These are phyloP conservation scores for Claviceps spartinae DNA, from an alignment of 2,329 filamentous ascomycete species.

Conservation along the genomic window DNA sequence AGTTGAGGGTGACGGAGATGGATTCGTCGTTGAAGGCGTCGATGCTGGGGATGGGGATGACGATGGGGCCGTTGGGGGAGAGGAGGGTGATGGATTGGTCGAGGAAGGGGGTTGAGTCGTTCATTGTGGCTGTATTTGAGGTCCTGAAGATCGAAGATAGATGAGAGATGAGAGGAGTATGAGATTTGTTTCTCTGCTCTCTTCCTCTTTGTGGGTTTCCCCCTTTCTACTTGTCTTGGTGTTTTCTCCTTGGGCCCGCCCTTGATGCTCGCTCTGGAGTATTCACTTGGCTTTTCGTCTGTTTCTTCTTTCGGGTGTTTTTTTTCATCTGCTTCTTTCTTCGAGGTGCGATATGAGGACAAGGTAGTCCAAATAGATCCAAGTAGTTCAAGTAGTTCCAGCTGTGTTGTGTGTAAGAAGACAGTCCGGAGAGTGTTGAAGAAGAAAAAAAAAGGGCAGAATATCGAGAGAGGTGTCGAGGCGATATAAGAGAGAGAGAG, in stretches of 20 bases:
- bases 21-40: constrained; percentile 20
- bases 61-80: constrained; percentile 14
- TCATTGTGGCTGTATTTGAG: neutral
- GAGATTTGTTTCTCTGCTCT: too few species aligned
- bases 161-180: too few species aligned
- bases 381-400: too few species aligned
- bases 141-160: neutral
- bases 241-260: too few species aligned
- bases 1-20: constrained; percentile 41
- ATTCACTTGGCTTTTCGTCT: neutral
- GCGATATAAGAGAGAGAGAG: too few species aligned
- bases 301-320: neutral
- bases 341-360: too few species aligned
- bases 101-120: constrained; percentile 8
- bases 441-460: neutral
- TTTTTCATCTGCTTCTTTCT: neutral
- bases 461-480: too few species aligned
- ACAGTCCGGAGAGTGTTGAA: neutral
- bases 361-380: too few species aligned
- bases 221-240: too few species aligned
- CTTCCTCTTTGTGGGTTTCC: too few species aligned
- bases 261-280: too few species aligned
- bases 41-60: constrained; percentile 19
- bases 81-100: constrained; percentile 24
- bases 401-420: too few species aligned